phyloP scores from a whole-genome alignment of 176 grass and related monocot species.

The Lolium multiflorum region DNA sequence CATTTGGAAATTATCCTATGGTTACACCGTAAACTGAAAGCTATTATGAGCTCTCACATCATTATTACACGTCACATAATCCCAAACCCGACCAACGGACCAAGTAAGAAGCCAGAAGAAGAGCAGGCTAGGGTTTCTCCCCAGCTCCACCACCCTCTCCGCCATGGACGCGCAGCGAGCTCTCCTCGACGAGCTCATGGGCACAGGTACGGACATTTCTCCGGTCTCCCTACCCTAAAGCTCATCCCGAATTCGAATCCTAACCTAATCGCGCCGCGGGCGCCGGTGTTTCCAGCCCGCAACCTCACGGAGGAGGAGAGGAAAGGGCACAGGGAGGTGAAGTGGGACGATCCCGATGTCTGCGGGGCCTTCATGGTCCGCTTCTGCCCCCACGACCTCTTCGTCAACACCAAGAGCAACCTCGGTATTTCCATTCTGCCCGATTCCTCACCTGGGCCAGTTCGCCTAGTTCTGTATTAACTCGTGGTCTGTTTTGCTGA shows the following conservation, averaged over 20 bases:
- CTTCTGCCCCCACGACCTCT: conserved; percentile 42
- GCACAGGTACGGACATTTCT: conserved; percentile 53
- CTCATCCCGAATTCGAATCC: conserved; percentile 13
- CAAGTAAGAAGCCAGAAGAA: neutral
- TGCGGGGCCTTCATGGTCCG: conserved; percentile 4
- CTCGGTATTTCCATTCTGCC: conserved; percentile 18
- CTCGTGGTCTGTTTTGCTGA: conserved; percentile 19
- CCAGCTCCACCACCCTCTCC: neutral
- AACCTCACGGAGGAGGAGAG: conserved; percentile 37
- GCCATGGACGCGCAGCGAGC: conserved; percentile 45
- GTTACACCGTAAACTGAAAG: too few species aligned
- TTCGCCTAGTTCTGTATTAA: neutral
- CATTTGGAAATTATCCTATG: too few species aligned
- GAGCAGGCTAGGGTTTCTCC: conserved; percentile 50
- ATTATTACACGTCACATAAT: neutral
- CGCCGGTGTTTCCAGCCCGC: conserved; percentile 60
- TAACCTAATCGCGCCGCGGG: neutral
- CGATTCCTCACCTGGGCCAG: neutral
- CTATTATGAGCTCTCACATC: neutral
- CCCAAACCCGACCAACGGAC: neutral
- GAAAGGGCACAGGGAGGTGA: conserved; percentile 27
- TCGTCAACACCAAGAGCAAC: conserved; percentile 38
- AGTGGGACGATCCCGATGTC: conserved; percentile 30
- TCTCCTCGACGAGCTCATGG: conserved; percentile 25
- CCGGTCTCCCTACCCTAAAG: neutral